phyloP scores from a whole-genome alignment of 257 asterid genomes.

The Solanum acaule region DNA sequence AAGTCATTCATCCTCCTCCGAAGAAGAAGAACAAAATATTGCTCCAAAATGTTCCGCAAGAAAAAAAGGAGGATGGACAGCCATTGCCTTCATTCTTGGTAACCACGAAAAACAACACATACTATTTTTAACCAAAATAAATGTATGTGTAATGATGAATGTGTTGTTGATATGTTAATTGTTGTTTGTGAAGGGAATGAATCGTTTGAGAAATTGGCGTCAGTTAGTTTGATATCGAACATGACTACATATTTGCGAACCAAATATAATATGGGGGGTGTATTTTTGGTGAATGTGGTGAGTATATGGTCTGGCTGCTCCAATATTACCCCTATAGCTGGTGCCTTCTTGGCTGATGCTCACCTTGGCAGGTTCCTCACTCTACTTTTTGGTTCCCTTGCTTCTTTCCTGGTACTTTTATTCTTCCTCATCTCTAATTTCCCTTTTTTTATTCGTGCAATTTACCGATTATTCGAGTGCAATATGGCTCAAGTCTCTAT shows the following conservation, averaged over 20 bases:
- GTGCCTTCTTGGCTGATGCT: slow-evolving; percentile 62
- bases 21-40: neutral
- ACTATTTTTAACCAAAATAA: neutral
- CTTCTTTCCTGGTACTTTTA: slow-evolving; percentile 43
- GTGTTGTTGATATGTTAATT: neutral
- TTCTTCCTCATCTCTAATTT: neutral
- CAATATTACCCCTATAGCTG: slow-evolving; percentile 46
- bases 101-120: neutral
- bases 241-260: slow-evolving; percentile 52
- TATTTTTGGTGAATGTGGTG: slow-evolving; percentile 54
- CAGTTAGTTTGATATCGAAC: slow-evolving; percentile 65
- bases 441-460: neutral
- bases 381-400: slow-evolving; percentile 52
- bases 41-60: slow-evolving; percentile 4
- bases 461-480: neutral
- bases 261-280: slow-evolving; percentile 51
- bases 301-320: slow-evolving; percentile 58
- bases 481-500: too few relatives aligned
- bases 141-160: too few relatives aligned
- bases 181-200: slow-evolving; percentile 39
- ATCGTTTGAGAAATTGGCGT: slow-evolving; percentile 83
- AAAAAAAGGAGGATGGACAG: slow-evolving; percentile 62
- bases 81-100: slow-evolving; percentile 73
- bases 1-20: slow-evolving; percentile 9
- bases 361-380: slow-evolving; percentile 59